These are phyloP conservation scores for Pezicula radicicola DNA, from an alignment of 2,329 filamentous ascomycete genomes.

Conservation along the genomic window DNA sequence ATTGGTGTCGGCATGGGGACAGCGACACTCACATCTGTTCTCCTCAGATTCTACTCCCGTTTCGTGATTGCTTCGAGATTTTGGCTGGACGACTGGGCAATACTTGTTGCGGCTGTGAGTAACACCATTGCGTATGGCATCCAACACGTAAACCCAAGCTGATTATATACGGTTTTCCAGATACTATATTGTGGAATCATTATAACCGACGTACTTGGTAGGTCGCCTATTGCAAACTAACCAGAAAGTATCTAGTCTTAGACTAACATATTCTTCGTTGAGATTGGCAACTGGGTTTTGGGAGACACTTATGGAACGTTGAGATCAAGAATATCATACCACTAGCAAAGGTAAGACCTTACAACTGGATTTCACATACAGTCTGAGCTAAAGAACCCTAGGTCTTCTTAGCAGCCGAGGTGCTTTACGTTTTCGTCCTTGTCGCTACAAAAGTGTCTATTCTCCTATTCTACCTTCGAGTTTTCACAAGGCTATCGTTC, in stretches of 20 bases:
- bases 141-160: not conserved
- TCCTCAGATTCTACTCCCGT: slow-evolving; percentile 13
- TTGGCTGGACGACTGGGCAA: slow-evolving; percentile 19
- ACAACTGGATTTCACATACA: not conserved
- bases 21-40: slow-evolving; percentile 2
- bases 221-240: not conserved
- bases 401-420: slow-evolving; percentile 11
- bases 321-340: slow-evolving; percentile 8
- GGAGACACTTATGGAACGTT: slow-evolving; percentile 19
- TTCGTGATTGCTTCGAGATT: slow-evolving; percentile 5
- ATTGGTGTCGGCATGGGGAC: not conserved
- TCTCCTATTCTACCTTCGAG: slow-evolving; percentile 15
- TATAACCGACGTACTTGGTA: slow-evolving; percentile 11
- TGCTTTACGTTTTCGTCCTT: slow-evolving; percentile 10
- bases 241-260: not conserved
- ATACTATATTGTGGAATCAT: slow-evolving; percentile 6
- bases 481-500: slow-evolving; percentile 10
- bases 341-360: slow-evolving; percentile 11
- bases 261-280: not conserved
- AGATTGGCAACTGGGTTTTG: slow-evolving; percentile 14
- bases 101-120: slow-evolving; percentile 11
- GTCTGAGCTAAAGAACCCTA: not conserved
- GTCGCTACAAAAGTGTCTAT: slow-evolving; percentile 14
- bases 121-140: not conserved
- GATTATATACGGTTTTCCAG: not conserved